Evolutionary conservation across 2,329 filamentous ascomycete species (phyloP), one percentile per base, ranked within the genome.

Genomic region (Chaetomium globosum): DNA sequence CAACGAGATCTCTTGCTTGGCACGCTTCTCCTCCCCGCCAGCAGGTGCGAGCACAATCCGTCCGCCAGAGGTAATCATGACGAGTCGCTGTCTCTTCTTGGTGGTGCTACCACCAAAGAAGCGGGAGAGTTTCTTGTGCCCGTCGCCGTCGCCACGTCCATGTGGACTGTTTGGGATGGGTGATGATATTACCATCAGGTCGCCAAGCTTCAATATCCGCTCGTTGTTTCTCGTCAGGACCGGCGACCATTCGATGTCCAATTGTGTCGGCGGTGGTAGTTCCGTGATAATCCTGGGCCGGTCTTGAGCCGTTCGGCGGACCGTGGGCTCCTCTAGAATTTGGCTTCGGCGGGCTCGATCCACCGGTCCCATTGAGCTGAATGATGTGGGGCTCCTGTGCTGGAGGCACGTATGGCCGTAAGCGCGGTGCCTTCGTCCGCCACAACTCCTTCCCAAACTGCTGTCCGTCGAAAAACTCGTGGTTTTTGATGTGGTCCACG

Each of bases 221-320:
- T 99, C 95, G 74, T 98, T 97, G 66, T 87, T 89, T 73, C 89
- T 88, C 10, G 91, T 97, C 63, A 99, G 81, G 4, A 99, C 93
- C 0, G 95, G 95, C 0, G 94, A 97, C 95, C 95, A 99, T 78
- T 99, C 95, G 64, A 99, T 96, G 74, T 99, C 95, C 30, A 99
- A 82, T 76, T 98, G 95, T 59, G 91, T 97, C 0, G 95, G 95
- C n/a, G 95, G 94, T 19, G 95, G 93, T 10, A 99, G 83, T 76
- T 99, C 95, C 0, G 95, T 98, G 67, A 99, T 96, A 66, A 97
- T 88, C 67, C 93, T 84, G 1, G 1, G 91, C 85, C 36, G 93
- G 90, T 63, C 92, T 82, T 30, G 81, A 79, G 43, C 81, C 81
- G 61, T 84, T 85, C 1, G 76, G 76, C 60, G 75, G 78, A 70